Evolutionary conservation across 2,329 filamentous ascomycete genomes (phyloP), one percentile per base, ranked within the genome.

Genomic region (Claviceps maximensis): DNA sequence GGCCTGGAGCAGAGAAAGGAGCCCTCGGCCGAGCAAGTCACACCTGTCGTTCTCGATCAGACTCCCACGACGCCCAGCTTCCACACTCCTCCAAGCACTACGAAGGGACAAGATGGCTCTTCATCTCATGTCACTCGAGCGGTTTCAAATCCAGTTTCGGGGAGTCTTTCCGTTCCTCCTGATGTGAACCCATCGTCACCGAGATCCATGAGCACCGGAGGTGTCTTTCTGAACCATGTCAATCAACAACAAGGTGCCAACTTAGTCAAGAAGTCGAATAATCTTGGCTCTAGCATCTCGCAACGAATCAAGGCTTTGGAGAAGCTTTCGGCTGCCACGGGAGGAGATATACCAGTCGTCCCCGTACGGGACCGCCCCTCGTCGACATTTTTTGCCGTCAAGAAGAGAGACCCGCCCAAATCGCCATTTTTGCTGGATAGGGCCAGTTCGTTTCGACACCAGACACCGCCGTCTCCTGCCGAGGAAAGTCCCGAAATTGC

Each of bases 241-340:
- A 72, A 71, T 8, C 79, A 77, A 57, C 78, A 73, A 31, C 66
- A 64, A 46, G 68, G 67, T 15, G 65, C 77, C 15, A 75, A 76
- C 50, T 63, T 84, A 49, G 71, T 76, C 47, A 67, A 65, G 53
- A 94, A 90, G 65, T 77, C 84, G 58, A 53, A 49, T 38, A 93
- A 87, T 61, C 79, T 97, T 25, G 90, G 89, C 8, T 89, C 87
- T 9, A 89, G 88, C 59, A 96, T 98, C 56, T 94, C 91, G 3
- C 88, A 91, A 66, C 84, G 93, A 44, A 97, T 97, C 66, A 94
- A 95, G 68, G 89, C 90, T 7, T 74, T 98, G 51, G 87, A 95
- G 64, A 90, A 89, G 67, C 77, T 93, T 58, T 77, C 83, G 55
- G 69, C 75, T 10, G 57, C 64, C 53, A 56, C 59, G 10, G 61